These are phyloP conservation scores for Xylariomycetidae sp. DNA, from an alignment of 2,329 filamentous ascomycete genomes.

Conservation along the genomic window DNA sequence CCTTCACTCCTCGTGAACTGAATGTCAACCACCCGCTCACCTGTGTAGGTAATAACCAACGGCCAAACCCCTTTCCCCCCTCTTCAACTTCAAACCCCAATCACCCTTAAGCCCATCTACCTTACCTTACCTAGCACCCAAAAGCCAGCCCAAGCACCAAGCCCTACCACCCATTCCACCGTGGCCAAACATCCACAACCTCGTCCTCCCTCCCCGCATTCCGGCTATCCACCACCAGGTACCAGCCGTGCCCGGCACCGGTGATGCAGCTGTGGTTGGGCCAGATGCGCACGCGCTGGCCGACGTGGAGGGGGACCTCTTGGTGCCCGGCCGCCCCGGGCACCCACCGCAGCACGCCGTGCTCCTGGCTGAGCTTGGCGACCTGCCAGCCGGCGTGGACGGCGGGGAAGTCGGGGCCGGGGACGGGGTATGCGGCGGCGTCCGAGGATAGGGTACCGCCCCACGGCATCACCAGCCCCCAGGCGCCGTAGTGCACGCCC, in stretches of 20 bases:
- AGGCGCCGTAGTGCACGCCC: conserved; percentile 55
- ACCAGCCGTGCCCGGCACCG: conserved; percentile 65
- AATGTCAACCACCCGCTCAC: too few species aligned
- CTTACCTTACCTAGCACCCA: too few species aligned
- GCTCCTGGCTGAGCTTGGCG: conserved; percentile 69
- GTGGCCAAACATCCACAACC: conserved; percentile 69
- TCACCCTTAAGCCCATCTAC: too few species aligned
- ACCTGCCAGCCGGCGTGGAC: conserved; percentile 57
- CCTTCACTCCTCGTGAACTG: too few species aligned
- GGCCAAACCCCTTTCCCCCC: too few species aligned
- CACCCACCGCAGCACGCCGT: conserved; percentile 63
- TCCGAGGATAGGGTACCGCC: conserved; percentile 15
- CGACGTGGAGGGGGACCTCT: conserved; percentile 47
- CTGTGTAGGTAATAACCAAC: too few species aligned
- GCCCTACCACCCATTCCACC: conserved; percentile 62
- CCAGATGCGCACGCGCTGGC: conserved; percentile 65
- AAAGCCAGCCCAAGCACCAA: too few species aligned
- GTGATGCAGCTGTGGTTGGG: conserved; percentile 79
- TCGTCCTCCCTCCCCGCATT: conserved; percentile 46
- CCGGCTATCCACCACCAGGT: conserved; percentile 64
- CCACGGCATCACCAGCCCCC: conserved; percentile 64
- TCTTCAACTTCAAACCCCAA: too few species aligned
- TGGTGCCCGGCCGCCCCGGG: conserved; percentile 30
- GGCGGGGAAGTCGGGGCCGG: conserved; percentile 36
- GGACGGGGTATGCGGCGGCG: conserved; percentile 23